A percentile compares a stretch with the other conserved stretches of the same genome.
phyloP scores from a whole-genome alignment of 345 rosid genomes.

The Brassica cretica region DNA sequence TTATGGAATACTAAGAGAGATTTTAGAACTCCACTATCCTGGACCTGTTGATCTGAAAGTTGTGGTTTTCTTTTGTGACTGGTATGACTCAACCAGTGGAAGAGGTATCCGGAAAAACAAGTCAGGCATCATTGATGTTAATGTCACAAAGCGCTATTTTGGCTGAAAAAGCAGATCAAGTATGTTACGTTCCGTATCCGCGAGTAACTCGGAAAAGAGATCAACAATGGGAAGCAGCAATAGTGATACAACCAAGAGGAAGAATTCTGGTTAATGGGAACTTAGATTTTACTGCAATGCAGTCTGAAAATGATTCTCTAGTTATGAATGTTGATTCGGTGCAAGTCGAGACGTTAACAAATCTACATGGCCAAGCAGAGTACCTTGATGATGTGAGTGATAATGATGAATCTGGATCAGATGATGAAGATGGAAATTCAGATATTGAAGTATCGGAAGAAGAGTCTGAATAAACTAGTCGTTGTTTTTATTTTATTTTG shows the following conservation, averaged over 20 bases:
- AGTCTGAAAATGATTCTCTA: background rate
- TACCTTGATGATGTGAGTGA: background rate
- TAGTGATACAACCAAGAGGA: background rate
- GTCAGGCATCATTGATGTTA: background rate
- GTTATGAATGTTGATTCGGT: background rate
- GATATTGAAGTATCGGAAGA: background rate
- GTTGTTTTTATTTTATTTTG: background rate
- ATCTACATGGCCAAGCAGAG: background rate
- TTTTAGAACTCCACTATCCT: background rate
- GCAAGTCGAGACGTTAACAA: background rate
- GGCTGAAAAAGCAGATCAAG: background rate
- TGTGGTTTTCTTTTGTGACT: background rate
- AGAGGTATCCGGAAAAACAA: background rate
- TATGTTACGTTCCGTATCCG: background rate
- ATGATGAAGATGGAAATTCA: background rate
- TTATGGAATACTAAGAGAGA: background rate
- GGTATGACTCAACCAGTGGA: background rate
- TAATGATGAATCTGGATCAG: too few relatives aligned
- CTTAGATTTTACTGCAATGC: background rate
- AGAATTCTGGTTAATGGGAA: background rate
- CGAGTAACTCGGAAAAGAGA: background rate
- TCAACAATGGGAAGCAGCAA: background rate
- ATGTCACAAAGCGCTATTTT: background rate
- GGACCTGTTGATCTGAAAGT: background rate
- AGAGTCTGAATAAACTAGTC: background rate